These are phyloP conservation scores for Hypoxylon cercidicola DNA, from an alignment of 495 filamentous ascomycete species.

Conservation along the genomic window DNA sequence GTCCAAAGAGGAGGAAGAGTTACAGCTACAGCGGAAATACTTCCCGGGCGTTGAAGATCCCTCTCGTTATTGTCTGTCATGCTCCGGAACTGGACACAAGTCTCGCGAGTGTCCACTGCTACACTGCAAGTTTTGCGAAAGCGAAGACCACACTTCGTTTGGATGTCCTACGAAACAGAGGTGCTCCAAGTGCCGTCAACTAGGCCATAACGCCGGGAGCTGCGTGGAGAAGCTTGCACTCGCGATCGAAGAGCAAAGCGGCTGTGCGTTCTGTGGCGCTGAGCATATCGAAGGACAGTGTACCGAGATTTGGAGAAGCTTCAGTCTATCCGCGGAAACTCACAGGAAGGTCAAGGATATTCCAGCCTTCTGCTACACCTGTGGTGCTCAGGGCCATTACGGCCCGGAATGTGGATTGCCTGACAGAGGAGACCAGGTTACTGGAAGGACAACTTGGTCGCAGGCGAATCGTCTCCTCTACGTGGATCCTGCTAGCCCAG, in stretches of 20 bases:
- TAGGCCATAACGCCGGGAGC: slow-evolving; percentile 45
- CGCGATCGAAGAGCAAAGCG: slow-evolving; percentile 42
- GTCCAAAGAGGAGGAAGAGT: slow-evolving; percentile 29
- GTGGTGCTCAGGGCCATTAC: slow-evolving; percentile 53
- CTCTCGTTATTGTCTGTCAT: slow-evolving; percentile 49
- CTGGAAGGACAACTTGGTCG: slow-evolving; percentile 47
- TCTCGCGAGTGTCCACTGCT: slow-evolving; percentile 45
- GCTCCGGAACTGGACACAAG: slow-evolving; percentile 50
- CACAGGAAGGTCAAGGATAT: slow-evolving; percentile 51
- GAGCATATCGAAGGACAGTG: slow-evolving; percentile 49
- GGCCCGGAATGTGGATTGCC: slow-evolving; percentile 48
- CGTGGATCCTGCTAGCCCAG: slow-evolving; percentile 46
- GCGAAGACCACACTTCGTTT: slow-evolving; percentile 44
- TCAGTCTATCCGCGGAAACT: slow-evolving; percentile 25
- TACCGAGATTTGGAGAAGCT: slow-evolving; percentile 53
- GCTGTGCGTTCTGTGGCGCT: slow-evolving; percentile 50
- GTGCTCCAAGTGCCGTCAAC: slow-evolving; percentile 53
- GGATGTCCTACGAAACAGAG: slow-evolving; percentile 50
- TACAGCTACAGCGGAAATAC: slow-evolving; percentile 46
- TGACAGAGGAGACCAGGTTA: slow-evolving; percentile 26
- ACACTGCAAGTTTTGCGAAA: slow-evolving; percentile 50
- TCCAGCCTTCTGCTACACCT: slow-evolving; percentile 54
- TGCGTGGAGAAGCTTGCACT: slow-evolving; percentile 52
- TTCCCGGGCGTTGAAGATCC: slow-evolving; percentile 49
- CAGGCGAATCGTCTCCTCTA: slow-evolving; percentile 47